Evolutionary conservation across 495 filamentous ascomycete species (phyloP), one percentile per base, ranked within the genome.

Genomic region (Hypoxylon lienhwacheense): DNA sequence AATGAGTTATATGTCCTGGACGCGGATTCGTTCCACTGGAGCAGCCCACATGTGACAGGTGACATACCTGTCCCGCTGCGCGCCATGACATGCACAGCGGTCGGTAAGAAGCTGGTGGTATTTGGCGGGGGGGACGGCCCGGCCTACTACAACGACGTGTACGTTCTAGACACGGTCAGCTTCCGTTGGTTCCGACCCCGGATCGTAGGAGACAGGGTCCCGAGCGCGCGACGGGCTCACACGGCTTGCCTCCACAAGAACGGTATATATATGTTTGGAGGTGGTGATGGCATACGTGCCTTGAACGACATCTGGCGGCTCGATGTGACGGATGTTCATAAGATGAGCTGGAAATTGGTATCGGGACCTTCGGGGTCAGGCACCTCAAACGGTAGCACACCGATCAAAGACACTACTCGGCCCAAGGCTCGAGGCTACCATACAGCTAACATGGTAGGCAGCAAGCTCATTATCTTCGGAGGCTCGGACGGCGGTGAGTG

Each of bases 231-330:
- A 20, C 66, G 83, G 16, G 83, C 83, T 3, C 83, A 86, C 66
- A 85, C 83, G 7, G 82, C 83, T 14, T 85, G 83, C 54, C 65
- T 85, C 21, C 84, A 85, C 64, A 81, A 81, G 60, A 83, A 80
- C 53, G 82, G 83, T 16, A 83, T 86, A 44, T 86, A 86, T 54
- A 71, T 86, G 25, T 86, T 86, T 52, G 83, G 83, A 7, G 83
- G 83, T 37, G 83, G 83, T 21, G 83, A 86, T 61, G 83, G 83
- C 36, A 79, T 84, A 22, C 74, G 79, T 15, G 83, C 83, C 19
- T 69, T 86, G 47, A 85, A 86, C 61, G 83, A 86, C 55, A 81
- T 86, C 36, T 86, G 83, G 83, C 67, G 83, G 19, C 73, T 86
- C 15, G 83, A 86, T 55, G 82, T 86, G 15, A 77, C 77, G 28